Base-by-base conservation (phyloP, 2,329 filamentous ascomycete species). In the Teratosphaeria nubilosa region DNA sequence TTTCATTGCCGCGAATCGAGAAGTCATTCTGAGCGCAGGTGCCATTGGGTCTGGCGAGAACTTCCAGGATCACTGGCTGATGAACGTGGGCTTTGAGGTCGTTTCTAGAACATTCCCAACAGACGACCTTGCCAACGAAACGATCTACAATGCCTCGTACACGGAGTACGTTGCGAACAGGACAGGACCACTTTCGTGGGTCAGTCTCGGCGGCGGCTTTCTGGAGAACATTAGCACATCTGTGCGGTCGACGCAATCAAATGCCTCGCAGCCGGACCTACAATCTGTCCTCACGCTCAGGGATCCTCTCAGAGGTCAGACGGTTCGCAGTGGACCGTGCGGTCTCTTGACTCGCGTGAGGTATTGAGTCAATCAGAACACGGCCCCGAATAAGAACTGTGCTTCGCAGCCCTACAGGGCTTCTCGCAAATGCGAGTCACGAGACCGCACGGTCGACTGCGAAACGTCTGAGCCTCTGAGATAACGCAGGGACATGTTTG, bases 1-100 rank as follows among this genome's bases (percentile, higher is more conserved):
- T 68, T 53, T 10, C 10, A 57, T 64, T 5, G 31, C 37, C 10
- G 64, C 66, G 5, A 55, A 27, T n/a, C 58, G 56, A 56, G 84
- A 86, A 64, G 76, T 86, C 11, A 77, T 87, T 30, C 66, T 87
- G 2, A 66, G 66, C 41, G 71, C 70, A 27, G 73, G 74, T 9
- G 69, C 68, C 2, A 67, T 74, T 45, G 59, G 67, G 7, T 62
- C 67, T 14, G 65, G 68, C n/a, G 60, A 64, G 55, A 65, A 65
- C 51, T 37, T 67, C 10, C 63, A 65, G 30, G 66, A 68, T 32
- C 64, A 64, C 25, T 58, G 58, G 16, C 60, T 60, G 52, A 57
- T 60, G 57, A 57, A 53, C 32, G 53, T 58, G 2, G 59, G 57
- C 16, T 58, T 32, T 34, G 25, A 56, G 20, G 60, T 60, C 51